Base-by-base conservation (phyloP, 2,329 filamentous ascomycete species). In the Trichoderma endophyticum region DNA sequence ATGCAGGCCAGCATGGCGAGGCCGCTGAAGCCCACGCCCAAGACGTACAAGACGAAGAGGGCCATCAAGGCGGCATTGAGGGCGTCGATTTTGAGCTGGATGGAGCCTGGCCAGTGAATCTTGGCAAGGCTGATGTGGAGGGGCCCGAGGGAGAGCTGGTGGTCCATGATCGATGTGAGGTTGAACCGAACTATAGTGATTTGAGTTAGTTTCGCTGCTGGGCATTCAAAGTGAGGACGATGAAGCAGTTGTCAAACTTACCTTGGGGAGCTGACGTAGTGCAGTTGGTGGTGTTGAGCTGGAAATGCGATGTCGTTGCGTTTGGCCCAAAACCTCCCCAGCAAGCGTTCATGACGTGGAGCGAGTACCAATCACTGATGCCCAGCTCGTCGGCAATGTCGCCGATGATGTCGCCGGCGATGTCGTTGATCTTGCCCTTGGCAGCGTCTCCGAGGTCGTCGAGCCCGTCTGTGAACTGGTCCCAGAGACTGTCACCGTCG, bases 331-430 rank as follows among this genome's bases (percentile, higher is more conserved):
- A 87, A 74, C 81, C 74, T 61, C 85, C 85, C 75, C 86, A 79
- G 77, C 85, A 87, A 4, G 80, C 77, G 51, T 81, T 80, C 83
- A 85, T 84, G 75, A 87, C 74, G 74, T 87, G 85, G 34, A 87
- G 73, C 18, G 84, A 86, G 75, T 87, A 87, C 85, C 85, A 87
- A 73, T 87, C 80, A 1, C 82, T 81, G 70, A 87, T 82, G 28
- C 85, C 84, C 32, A 87, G 78, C n/a, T 81, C 79, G 14, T 81
- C 79, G 63, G 81, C 79, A 60, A 86, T 65, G 67, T 83, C 75
- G 71, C 83, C 84, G 48, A 82, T 82, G 51, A 83, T 73, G 8
- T 83, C 79, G 70, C 82, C 80, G 6, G 79, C 78, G 39, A 85
- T 76, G 36, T 83, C 78, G 74, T 83, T 83, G 72, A 85, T 72